Evolutionary conservation across 1,284 basidiomycete species (phyloP), one percentile per base, ranked within the genome.

Genomic region (Heliocybe sulcata): DNA sequence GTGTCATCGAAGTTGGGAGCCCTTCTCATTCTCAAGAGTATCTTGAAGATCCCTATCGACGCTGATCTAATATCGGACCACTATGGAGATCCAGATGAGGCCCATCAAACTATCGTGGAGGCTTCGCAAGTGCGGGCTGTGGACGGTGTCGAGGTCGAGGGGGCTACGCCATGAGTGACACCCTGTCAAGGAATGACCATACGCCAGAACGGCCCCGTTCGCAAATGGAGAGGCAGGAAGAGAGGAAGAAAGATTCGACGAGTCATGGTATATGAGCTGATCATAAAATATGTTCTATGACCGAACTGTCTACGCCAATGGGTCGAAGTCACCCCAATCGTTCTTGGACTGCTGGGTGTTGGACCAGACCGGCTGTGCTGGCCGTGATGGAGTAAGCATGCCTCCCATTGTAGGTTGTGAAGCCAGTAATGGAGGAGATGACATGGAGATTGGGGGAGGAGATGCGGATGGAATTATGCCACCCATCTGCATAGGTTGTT

Each of bases 291-390:
- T 11, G n/a, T n/a, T n/a, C n/a, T n/a, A n/a, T n/a, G n/a, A n/a
- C n/a, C n/a, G n/a, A n/a, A n/a, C n/a, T n/a, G n/a, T n/a, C 63
- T 49, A 81, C 49, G 72, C 71, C 47, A 89, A 70, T 27, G 89
- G 89, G 72, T 92, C 89, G 65, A 92, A 92, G 64, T 89, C 89
- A 23, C 81, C 82, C 86, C 86, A 90, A 58, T 85, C 76, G 61
- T 83, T 83, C 31, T 74, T 14, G 77, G 65, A 55, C 76, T 79
- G 55, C 77, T 81, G 19, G 72, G 57, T 31, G 74, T 58, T 54
- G 60, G 67, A 68, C 71, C 78, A 78, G 19, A 75, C 67, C 19
- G 77, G 72, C 57, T 80, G 79, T 35, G 77, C 63, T 31, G 81
- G 79, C 62, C 74, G 79, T 11, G 81, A 82, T 1, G 85, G 86